Evolutionary conservation across 345 rosid genomes (phyloP), one percentile per base, ranked within the genome.

Genomic region (Abelmoschus esculentus): DNA sequence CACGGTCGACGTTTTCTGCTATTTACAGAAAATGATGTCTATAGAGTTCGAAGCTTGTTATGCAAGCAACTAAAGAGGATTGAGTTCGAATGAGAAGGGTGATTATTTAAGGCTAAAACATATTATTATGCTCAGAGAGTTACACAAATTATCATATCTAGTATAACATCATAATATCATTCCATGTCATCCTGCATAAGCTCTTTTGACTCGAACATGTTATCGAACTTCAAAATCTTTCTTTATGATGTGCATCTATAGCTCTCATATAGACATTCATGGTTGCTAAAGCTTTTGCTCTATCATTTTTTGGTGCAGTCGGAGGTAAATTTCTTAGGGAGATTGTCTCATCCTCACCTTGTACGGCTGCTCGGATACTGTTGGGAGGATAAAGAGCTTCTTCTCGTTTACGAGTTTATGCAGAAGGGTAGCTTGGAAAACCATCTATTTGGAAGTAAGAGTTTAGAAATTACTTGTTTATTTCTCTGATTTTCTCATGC

Each of bases 381-480:
- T 61, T 82, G 73, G 77, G 98, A 93, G 72, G 88, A 84, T n/a
- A 75, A 66, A 17, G 97, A 88, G 49, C 92, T 93, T 52, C 98
- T 93, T 71, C 89, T 93, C 0, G 85, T 86, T 40, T 90, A 93
- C 26, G 98, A 93, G 72, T 90, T 81, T 67, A 89, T 90, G 98
- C 97, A 89, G 66, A 93, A 86, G 74, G 98, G 98, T 44, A 93
- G 98, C 84, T 80, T 93, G 80, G 98, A 91, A 78, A 85, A 93
- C 78, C 98, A 93, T 78, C 76, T 93, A 22, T 93, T 93, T 63
- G 88, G 97, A 81, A 84, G 90, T 84, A 84, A 83, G 88, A 55
- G 62, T 74, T 69, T 59, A 7, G 8, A 72, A 32, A 61, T 61
- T 65, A 50, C 28, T 19, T 47, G 55, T 65, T 53, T 10, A 9